Conservation (phyloP, 1,139 yeast genomes). For the Blastobotrys buckinghamii region DNA sequence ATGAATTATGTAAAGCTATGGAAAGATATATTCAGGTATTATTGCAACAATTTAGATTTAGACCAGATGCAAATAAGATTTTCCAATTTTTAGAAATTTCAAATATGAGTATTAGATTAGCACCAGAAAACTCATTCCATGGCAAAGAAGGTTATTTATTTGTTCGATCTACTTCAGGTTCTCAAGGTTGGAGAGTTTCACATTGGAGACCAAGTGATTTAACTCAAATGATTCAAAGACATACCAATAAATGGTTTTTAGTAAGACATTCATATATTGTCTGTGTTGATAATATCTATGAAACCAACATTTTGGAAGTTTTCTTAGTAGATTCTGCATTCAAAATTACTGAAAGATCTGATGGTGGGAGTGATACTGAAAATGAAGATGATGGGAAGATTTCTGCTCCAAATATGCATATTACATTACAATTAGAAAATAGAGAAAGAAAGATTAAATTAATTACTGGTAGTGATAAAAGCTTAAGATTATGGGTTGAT, state of each 20-base stretch:
- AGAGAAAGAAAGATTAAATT: constrained; percentile 71
- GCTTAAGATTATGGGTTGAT: constrained; percentile 68
- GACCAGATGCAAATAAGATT: constrained; percentile 75
- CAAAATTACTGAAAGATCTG: constrained; percentile 37
- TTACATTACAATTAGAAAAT: constrained; percentile 67
- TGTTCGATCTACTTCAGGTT: constrained; percentile 72
- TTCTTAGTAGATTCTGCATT: constrained; percentile 75
- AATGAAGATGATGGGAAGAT: constrained; percentile 6
- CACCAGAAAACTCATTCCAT: constrained; percentile 72
- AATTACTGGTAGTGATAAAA: constrained; percentile 65
- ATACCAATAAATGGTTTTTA: constrained; percentile 87
- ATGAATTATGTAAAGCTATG: constrained; percentile 10
- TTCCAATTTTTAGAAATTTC: constrained; percentile 87
- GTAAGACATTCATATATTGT: constrained; percentile 78
- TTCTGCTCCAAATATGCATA: constrained; percentile 16
- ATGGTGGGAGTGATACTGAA: constrained; percentile 9
- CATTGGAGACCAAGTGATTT: constrained; percentile 78
- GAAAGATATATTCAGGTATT: constrained; percentile 52
- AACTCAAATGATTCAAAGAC: constrained; percentile 68
- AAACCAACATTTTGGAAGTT: constrained; percentile 86
- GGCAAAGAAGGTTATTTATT: constrained; percentile 89
- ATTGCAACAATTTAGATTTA: constrained; percentile 53
- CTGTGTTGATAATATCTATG: constrained; percentile 78
- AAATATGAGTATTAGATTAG: constrained; percentile 75
- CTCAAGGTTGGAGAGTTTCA: constrained; percentile 95